Percentiles rank a stretch among this genome's conserved stretches.
These are phyloP conservation scores for Microthyrium microscopicum DNA, from an alignment of 2,329 filamentous ascomycete species.

Conservation along the genomic window DNA sequence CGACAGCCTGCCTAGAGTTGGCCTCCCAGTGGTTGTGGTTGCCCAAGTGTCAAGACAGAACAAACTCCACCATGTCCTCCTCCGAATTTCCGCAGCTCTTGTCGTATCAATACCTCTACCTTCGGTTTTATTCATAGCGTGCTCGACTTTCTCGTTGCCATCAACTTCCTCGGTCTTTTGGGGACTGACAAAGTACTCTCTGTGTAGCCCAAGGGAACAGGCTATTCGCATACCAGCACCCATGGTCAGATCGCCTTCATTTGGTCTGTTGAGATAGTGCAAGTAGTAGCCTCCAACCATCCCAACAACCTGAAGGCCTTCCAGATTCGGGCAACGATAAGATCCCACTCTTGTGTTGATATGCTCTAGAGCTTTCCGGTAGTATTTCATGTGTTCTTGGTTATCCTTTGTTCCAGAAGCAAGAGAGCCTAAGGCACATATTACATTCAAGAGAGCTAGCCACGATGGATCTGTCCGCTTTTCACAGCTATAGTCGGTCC, in stretches of 20 bases:
- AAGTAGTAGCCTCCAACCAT: constrained; percentile 62
- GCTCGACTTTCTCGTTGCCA: background rate
- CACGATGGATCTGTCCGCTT: constrained; percentile 47
- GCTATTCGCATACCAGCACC: constrained; percentile 58
- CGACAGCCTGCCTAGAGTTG: constrained; percentile 22
- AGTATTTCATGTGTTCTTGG: constrained; percentile 52
- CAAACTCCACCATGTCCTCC: constrained; percentile 28
- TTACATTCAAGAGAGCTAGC: constrained; percentile 58
- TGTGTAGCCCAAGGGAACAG: constrained; percentile 55
- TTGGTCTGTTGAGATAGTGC: constrained; percentile 61
- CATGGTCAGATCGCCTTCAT: constrained; percentile 58
- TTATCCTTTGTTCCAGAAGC: constrained; percentile 46
- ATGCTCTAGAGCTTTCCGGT: constrained; percentile 49
- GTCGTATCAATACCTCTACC: constrained; percentile 14
- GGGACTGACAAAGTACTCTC: constrained; percentile 34
- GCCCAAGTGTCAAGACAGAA: constrained; percentile 29
- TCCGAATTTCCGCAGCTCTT: constrained; percentile 22
- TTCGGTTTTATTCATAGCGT: constrained; percentile 10
- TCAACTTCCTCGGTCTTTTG: constrained; percentile 4
- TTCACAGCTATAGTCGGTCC: constrained; percentile 45
- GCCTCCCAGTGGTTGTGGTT: constrained; percentile 26
- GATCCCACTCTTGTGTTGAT: constrained; percentile 41
- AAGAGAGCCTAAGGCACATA: constrained; percentile 60
- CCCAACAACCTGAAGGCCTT: constrained; percentile 54
- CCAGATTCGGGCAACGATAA: constrained; percentile 54